Percentiles rank a stretch among this genome's conserved stretches.
Evolutionary conservation across 495 filamentous ascomycete species (phyloP).

Genomic region (Hypoxylon fuscum): DNA sequence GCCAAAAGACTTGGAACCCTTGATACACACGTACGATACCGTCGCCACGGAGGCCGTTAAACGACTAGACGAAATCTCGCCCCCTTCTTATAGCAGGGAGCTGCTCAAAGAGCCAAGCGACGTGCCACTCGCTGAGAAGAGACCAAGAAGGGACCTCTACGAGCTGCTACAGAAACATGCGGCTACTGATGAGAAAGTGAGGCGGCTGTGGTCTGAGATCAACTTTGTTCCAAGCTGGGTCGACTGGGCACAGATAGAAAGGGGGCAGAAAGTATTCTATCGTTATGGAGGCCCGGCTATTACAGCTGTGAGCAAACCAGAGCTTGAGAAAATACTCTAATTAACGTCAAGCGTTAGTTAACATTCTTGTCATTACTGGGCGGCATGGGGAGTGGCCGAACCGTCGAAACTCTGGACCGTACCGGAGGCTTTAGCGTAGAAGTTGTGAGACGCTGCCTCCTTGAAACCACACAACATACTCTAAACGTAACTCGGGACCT

Average conservation of each 20-base stretch:
- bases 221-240: slow-evolving; percentile 81
- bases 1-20: slow-evolving; percentile 64
- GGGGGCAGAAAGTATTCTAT: slow-evolving; percentile 75
- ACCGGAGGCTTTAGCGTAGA: slow-evolving; percentile 81
- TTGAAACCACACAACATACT: slow-evolving; percentile 81
- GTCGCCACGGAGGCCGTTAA: slow-evolving; percentile 72
- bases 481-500: slow-evolving; percentile 72
- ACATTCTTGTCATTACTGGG: slow-evolving; percentile 73
- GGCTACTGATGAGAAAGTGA: slow-evolving; percentile 63
- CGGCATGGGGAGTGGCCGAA: slow-evolving; percentile 68
- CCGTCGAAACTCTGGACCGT: slow-evolving; percentile 78
- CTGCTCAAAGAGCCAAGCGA: neutral
- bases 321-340: neutral
- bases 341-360: slow-evolving; percentile 47
- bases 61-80: slow-evolving; percentile 65
- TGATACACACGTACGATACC: slow-evolving; percentile 72
- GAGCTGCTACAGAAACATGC: slow-evolving; percentile 66
- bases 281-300: slow-evolving; percentile 75
- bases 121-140: slow-evolving; percentile 30
- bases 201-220: slow-evolving; percentile 71
- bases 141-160: slow-evolving; percentile 65
- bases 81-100: slow-evolving; percentile 30
- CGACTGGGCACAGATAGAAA: slow-evolving; percentile 78
- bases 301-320: slow-evolving; percentile 49
- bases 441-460: slow-evolving; percentile 72